phyloP scores from a whole-genome alignment of 192 early-diverging fungal genomes.

The Neocallimastix lanati region DNA sequence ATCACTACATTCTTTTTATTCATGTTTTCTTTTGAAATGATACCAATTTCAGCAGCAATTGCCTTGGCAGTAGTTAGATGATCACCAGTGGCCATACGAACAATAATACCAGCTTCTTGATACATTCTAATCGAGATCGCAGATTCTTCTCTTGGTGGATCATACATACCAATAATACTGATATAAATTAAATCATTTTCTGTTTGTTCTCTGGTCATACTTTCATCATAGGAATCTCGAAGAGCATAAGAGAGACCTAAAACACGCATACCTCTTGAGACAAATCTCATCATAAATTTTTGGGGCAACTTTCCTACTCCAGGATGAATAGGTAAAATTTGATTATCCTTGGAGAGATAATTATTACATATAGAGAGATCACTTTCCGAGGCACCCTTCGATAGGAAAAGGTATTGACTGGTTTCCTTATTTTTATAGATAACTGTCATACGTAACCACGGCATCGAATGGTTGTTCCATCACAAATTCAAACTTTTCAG shows the following conservation, averaged over 20 bases:
- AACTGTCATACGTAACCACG: slow-evolving; percentile 59
- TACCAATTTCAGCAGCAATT: slow-evolving; percentile 9
- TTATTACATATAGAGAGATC: slow-evolving; percentile 8
- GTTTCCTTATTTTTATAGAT: slow-evolving; percentile 57
- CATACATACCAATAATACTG: slow-evolving; percentile 7
- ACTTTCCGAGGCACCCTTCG: slow-evolving; percentile 90
- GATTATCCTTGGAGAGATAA: neutral
- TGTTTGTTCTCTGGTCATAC: slow-evolving; percentile 1
- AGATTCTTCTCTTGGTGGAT: slow-evolving; percentile 7
- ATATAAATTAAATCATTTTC: slow-evolving; percentile 7
- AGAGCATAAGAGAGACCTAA: slow-evolving; percentile 74
- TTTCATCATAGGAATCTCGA: neutral
- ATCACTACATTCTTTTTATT: slow-evolving; percentile 4
- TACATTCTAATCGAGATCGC: neutral
- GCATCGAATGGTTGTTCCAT: slow-evolving; percentile 14
- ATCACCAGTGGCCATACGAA: slow-evolving; percentile 9
- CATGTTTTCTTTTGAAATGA: neutral
- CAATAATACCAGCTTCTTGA: slow-evolving; percentile 3
- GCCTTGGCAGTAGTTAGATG: slow-evolving; percentile 9
- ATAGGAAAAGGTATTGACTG: slow-evolving; percentile 58
- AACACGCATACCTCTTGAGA: neutral
- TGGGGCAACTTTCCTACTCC: neutral
- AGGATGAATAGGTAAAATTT: neutral
- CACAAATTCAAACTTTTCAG: slow-evolving; percentile 8
- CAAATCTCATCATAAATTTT: neutral